A percentile compares a stretch with the other conserved stretches of the same genome.
phyloP scores from a whole-genome alignment of 176 grass and related monocot species.

The Paspalum notatum region DNA sequence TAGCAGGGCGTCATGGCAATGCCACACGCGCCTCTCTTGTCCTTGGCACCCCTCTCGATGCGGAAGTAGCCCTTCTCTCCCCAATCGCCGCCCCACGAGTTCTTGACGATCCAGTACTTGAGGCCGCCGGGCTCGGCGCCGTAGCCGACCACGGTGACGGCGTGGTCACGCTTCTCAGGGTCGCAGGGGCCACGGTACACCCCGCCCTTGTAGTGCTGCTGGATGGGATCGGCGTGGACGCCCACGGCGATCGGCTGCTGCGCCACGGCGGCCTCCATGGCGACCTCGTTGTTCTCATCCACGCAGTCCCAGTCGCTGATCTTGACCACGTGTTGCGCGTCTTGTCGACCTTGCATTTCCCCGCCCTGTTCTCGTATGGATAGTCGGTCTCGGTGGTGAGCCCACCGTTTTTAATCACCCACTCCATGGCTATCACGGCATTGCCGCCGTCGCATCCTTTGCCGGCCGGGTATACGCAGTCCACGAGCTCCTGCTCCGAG shows the following conservation, averaged over 20 bases:
- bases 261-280: constrained; percentile 31
- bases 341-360: neutral
- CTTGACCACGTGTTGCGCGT: neutral
- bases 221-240: neutral
- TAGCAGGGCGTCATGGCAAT: fast-evolving
- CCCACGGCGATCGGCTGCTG: constrained; percentile 23
- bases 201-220: constrained; percentile 7
- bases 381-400: constrained; percentile 38
- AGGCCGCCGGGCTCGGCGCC: neutral
- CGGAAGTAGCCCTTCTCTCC: constrained; percentile 30
- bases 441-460: neutral
- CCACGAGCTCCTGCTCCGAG: constrained; percentile 51
- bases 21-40: constrained; percentile 2
- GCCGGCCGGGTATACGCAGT: constrained; percentile 6
- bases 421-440: neutral
- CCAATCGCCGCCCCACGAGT: neutral
- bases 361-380: neutral
- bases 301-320: neutral
- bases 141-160: constrained; percentile 34
- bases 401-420: constrained; percentile 22
- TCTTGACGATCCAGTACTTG: constrained; percentile 32
- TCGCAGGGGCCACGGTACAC: constrained; percentile 33
- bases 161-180: neutral
- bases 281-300: neutral
- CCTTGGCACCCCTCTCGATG: neutral